phyloP scores from a whole-genome alignment of 1,284 basidiomycete genomes.

The Sphaerobolus stellatus region DNA sequence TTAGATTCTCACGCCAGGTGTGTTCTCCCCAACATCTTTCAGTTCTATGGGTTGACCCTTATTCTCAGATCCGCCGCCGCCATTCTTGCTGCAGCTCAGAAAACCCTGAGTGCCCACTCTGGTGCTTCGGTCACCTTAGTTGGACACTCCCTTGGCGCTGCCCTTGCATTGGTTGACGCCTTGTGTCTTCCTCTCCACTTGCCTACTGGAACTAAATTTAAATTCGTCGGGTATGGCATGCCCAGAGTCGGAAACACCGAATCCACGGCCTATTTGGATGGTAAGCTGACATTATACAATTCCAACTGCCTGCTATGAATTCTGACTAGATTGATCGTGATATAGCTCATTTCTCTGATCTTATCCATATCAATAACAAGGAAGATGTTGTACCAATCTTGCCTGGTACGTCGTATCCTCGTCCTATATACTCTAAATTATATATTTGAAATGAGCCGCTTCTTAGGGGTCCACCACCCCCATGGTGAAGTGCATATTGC shows the following conservation, averaged over 20 bases:
- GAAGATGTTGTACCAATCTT: slow-evolving; percentile 41
- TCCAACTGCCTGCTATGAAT: slow-evolving; percentile 20
- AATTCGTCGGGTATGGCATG: slow-evolving; percentile 43
- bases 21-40: background rate
- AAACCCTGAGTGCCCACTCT: slow-evolving; percentile 13
- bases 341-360: slow-evolving; percentile 3
- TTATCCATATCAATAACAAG: slow-evolving; percentile 32
- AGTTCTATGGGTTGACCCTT: slow-evolving; percentile 16
- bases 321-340: background rate
- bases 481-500: slow-evolving; percentile 39
- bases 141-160: slow-evolving; percentile 45
- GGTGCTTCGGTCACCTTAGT: slow-evolving; percentile 38
- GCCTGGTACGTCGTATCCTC: slow-evolving; percentile 26
- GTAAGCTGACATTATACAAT: slow-evolving; percentile 25
- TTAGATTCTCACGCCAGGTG: background rate
- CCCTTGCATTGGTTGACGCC: slow-evolving; percentile 48
- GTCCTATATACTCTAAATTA: background rate
- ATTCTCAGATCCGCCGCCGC: background rate
- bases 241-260: slow-evolving; percentile 34
- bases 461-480: slow-evolving; percentile 36
- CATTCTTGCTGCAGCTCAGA: slow-evolving; percentile 2
- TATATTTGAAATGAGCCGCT: slow-evolving; percentile 16
- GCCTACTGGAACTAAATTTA: slow-evolving; percentile 36
- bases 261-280: slow-evolving; percentile 22
- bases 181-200: slow-evolving; percentile 48